Evolutionary conservation across 2,329 filamentous ascomycete species (phyloP).

Genomic region (Fusarium sp.): DNA sequence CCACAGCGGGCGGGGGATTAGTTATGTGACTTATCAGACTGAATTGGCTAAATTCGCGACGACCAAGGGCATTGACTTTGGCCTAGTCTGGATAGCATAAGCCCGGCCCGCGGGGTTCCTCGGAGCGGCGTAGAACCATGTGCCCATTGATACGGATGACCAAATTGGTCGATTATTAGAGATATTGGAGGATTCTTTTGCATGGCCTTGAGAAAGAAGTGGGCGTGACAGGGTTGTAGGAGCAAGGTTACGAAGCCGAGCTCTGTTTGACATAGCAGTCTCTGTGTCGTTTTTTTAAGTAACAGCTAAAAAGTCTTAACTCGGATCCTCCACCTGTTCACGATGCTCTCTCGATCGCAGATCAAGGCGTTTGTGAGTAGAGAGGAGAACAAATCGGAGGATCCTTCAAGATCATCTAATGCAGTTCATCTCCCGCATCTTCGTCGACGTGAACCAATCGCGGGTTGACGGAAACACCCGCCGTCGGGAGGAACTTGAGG

Average conservation of each 20-base stretch:
- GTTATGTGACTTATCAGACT: conserved; percentile 2
- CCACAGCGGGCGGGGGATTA: not conserved
- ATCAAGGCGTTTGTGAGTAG: not conserved
- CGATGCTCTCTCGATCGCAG: not conserved
- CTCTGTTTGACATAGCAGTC: not conserved
- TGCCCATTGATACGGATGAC: not conserved
- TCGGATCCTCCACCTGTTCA: not conserved
- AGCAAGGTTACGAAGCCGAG: not conserved
- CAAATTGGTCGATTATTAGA: not conserved
- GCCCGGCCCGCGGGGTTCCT: not conserved
- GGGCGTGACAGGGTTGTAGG: not conserved
- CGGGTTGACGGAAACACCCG: not conserved
- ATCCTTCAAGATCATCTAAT: not conserved
- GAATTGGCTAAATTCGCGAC: not conserved
- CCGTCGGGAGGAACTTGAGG: not conserved
- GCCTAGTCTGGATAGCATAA: not conserved
- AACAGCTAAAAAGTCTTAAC: not conserved
- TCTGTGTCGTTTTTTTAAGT: not conserved
- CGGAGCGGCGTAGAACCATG: conserved; percentile 1
- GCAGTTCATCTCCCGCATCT: not conserved
- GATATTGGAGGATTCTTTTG: not conserved
- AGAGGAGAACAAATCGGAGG: conserved; percentile 9
- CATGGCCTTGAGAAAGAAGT: not conserved
- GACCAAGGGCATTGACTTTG: conserved; percentile 1
- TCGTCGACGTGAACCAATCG: not conserved